Evolutionary conservation across 495 filamentous ascomycete species (phyloP), one percentile per base, ranked within the genome.

Genomic region (Penicillium angulare): DNA sequence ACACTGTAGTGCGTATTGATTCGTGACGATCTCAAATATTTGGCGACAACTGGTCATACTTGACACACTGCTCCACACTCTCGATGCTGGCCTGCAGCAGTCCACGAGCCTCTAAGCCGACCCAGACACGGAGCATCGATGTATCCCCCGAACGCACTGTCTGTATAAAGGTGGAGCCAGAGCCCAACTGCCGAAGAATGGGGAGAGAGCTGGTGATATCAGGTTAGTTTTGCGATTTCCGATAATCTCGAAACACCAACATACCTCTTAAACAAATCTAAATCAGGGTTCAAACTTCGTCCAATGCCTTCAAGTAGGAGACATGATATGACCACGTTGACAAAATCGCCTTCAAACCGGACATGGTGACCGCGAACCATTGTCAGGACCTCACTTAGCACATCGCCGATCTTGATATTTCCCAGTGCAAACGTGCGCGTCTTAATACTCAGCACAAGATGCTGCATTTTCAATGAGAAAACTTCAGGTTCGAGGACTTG

Each of bases 351-450:
- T 61, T 97, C 95, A 26, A 99, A 80, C 7, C 95, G 80, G 2
- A 99, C 95, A 61, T 99, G 95, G 63, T 99, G 92, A 13, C 75
- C 73, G 23, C 95, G 83, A 36, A 99, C 95, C 92, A 99, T 97
- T 33, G 75, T 75, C 21, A 99, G 73, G 7, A 97, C 92, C 50
- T 96, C 81, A 55, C 89, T 89, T 12, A 99, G 68, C 21, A 99
- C 86, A 59, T 99, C 95, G 1, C 93, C 95, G 57, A 99, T 97
- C 69, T 89, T 95, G 70, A 99, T 87, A 53, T 89, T 96, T 1
- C 95, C 95, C 0, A 99, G 75, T 2, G 95, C 91, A 36, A 99
- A 86, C 0, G 95, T 99, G 15, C 82, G 77, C 44, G 83, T 87
- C 71, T 97, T 97, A 32, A 99, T 90, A 27, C 82, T 82, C 0